Conservation (phyloP, 1,284 basidiomycete genomes). For the Microstroma glucosiphilum region DNA sequence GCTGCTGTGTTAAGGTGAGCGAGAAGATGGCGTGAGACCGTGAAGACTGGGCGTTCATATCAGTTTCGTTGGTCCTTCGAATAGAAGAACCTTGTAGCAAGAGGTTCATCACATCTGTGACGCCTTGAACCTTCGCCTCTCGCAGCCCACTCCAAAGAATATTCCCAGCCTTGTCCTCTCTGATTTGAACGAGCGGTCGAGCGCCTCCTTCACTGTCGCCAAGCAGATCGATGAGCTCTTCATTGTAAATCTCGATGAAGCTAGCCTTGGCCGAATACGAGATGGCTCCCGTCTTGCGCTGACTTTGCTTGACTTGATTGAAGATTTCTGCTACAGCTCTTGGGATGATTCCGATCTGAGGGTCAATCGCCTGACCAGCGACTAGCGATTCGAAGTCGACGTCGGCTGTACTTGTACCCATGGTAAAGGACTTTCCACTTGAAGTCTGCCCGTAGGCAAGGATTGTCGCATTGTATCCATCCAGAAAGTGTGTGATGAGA, state of each 20-base stretch:
- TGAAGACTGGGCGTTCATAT: conserved; percentile 97
- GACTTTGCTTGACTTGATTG: conserved; percentile 56
- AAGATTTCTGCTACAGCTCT: conserved; percentile 90
- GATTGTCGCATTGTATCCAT: conserved; percentile 95
- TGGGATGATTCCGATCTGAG: conserved; percentile 73
- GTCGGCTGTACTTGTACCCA: conserved; percentile 57
- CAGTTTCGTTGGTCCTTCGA: conserved; percentile 89
- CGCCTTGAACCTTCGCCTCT: conserved; percentile 76
- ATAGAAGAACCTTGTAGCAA: conserved; percentile 75
- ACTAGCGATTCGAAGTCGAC: conserved; percentile 37
- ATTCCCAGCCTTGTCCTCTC: conserved; percentile 90
- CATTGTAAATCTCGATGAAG: conserved; percentile 90
- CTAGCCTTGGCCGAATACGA: conserved; percentile 42
- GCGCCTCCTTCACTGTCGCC: conserved; percentile 46
- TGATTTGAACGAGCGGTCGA: conserved; percentile 79
- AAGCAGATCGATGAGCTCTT: conserved; percentile 55
- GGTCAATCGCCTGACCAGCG: conserved; percentile 28
- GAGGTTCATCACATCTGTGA: conserved; percentile 83
- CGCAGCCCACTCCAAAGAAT: conserved; percentile 95
- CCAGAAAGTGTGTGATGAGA: conserved; percentile 80
- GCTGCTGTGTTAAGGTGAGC: conserved; percentile 68
- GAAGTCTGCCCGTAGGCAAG: conserved; percentile 97
- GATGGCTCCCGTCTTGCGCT: conserved; percentile 56
- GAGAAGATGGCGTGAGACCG: conserved; percentile 98
- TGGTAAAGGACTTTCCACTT: conserved; percentile 93